Evolutionary conservation across 768 basidiomycete species (phyloP).

Genomic region (Serendipita sp.): DNA sequence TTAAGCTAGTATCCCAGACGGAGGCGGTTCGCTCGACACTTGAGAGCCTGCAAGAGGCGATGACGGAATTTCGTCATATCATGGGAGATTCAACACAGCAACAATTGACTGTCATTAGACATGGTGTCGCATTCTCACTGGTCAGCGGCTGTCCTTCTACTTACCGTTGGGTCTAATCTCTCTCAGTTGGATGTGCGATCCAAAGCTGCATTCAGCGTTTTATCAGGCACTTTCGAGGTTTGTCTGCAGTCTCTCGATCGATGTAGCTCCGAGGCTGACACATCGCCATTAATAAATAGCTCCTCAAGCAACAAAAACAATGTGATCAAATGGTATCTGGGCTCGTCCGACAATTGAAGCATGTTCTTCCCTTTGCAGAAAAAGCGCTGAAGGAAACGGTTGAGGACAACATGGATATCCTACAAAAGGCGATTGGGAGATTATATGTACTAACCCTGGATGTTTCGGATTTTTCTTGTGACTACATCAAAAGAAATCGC

Average conservation of each 20-base stretch:
- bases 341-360: background rate
- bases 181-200: background rate
- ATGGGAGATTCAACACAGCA: background rate
- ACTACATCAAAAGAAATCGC: background rate
- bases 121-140: background rate
- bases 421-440: background rate
- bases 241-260: background rate
- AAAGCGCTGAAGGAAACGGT: background rate
- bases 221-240: background rate
- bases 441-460: background rate
- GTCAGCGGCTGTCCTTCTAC: background rate
- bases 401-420: background rate
- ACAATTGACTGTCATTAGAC: background rate
- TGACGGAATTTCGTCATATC: background rate
- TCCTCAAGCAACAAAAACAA: background rate
- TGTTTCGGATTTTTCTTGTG: background rate
- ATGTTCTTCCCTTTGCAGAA: background rate
- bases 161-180: background rate
- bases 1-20: background rate
- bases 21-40: background rate
- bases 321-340: background rate
- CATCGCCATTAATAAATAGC: too few species aligned
- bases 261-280: too few species aligned
- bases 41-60: background rate
- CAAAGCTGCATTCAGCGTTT: background rate